Conservation (phyloP, 2,329 filamentous ascomycete genomes). For the Cryoendolithus antarcticus region DNA sequence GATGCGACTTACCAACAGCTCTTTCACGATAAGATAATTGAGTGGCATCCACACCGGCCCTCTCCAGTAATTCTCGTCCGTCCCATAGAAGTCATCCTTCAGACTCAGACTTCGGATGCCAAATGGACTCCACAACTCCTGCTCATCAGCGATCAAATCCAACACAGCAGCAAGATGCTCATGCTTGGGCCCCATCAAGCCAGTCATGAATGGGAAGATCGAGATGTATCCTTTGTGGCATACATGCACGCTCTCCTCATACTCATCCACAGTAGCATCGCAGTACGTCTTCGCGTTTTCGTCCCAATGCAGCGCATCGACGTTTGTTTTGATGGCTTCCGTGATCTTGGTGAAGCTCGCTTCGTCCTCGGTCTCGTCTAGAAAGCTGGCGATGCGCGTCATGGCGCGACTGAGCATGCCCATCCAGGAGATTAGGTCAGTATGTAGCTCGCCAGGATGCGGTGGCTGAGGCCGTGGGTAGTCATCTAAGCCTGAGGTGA, state of each 20-base stretch:
- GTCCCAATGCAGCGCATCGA: slow-evolving; percentile 90
- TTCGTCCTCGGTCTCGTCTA: slow-evolving; percentile 67
- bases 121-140: slow-evolving; percentile 79
- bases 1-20: slow-evolving; percentile 49
- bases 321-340: slow-evolving; percentile 68
- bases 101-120: slow-evolving; percentile 86
- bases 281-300: slow-evolving; percentile 72
- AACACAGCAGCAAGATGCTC: slow-evolving; percentile 62
- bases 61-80: slow-evolving; percentile 93
- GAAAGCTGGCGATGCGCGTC: slow-evolving; percentile 60
- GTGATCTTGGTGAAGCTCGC: slow-evolving; percentile 59
- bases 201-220: slow-evolving; percentile 81
- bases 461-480: slow-evolving; percentile 90
- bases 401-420: slow-evolving; percentile 91
- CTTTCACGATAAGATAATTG: slow-evolving; percentile 75
- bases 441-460: slow-evolving; percentile 88
- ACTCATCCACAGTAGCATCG: slow-evolving; percentile 89
- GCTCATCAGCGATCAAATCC: slow-evolving; percentile 64
- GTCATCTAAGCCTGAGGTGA: slow-evolving; percentile 91
- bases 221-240: slow-evolving; percentile 97
- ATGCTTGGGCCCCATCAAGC: slow-evolving; percentile 62
- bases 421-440: slow-evolving; percentile 92
- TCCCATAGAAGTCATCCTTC: slow-evolving; percentile 71
- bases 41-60: slow-evolving; percentile 93
- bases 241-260: slow-evolving; percentile 76